phyloP scores from a whole-genome alignment of 1,284 basidiomycete genomes.

The Boletus sp. region DNA sequence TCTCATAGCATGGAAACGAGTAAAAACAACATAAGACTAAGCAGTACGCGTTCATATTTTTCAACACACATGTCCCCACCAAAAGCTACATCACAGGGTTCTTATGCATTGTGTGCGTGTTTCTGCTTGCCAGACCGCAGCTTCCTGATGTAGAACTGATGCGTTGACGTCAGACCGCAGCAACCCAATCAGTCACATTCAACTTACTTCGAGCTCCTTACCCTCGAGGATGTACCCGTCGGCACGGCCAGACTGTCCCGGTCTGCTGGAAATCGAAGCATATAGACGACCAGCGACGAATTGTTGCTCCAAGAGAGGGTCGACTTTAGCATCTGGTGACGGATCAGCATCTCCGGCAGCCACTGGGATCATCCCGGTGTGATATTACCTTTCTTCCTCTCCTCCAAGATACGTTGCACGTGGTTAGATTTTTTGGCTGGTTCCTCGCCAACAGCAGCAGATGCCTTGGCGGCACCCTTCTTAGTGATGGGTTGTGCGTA shows the following conservation, averaged over 20 bases:
- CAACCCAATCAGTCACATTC: conserved; percentile 6
- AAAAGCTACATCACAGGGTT: background rate
- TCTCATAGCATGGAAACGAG: conserved; percentile 16
- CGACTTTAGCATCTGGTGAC: conserved; percentile 77
- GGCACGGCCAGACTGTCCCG: conserved; percentile 89
- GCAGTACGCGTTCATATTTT: conserved; percentile 9
- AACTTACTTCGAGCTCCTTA: conserved; percentile 86
- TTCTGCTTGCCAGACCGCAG: conserved; percentile 91
- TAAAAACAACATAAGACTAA: conserved; percentile 12
- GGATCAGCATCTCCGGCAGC: conserved; percentile 2
- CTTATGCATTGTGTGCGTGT: conserved; percentile 63
- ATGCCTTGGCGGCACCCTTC: conserved; percentile 60
- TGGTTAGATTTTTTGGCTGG: conserved; percentile 87
- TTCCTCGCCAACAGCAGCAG: conserved; percentile 48
- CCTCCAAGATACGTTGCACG: conserved; percentile 78
- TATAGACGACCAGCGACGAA: conserved; percentile 88
- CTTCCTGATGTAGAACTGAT: conserved; percentile 89
- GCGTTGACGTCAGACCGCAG: conserved; percentile 15
- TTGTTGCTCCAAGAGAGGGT: conserved; percentile 80
- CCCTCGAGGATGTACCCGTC: conserved; percentile 97
- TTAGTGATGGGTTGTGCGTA: conserved; percentile 90
- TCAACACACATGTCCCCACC: background rate
- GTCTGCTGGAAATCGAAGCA: conserved; percentile 86
- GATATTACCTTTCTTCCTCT: conserved; percentile 79
- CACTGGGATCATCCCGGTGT: conserved; percentile 6